Base-by-base conservation (phyloP, 2,329 filamentous ascomycete genomes). In the Polychaeton citri region DNA sequence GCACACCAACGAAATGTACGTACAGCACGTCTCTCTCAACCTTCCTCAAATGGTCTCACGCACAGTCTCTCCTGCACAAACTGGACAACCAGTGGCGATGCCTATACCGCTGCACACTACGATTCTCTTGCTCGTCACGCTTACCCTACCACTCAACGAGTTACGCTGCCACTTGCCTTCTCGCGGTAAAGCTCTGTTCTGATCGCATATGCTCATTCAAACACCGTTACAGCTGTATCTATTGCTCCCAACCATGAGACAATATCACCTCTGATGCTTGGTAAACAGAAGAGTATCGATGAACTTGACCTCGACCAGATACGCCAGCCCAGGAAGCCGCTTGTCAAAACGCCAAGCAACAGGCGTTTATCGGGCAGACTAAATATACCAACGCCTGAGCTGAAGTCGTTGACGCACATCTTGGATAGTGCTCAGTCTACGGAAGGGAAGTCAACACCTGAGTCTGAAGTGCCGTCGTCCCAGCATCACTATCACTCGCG, bases 181-280 rank as follows among this genome's bases (percentile, higher is more conserved):
- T n/a, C n/a, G n/a, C n/a, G n/a, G n/a, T n/a, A n/a, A n/a, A n/a
- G n/a, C n/a, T n/a, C n/a, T n/a, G n/a, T n/a, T n/a, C n/a, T n/a
- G n/a, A n/a, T n/a, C n/a, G n/a, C n/a, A n/a, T 13, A 30, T 16
- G 19, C 33, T 30, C 32, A 32, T 32, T 34, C 26, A 33, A 20
- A 17, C 10, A 19, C 10, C 26, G 8, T 31, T 24, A 31, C 46
- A 68, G 65, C 59, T 40, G 64, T 67, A 21, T 62, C 63, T 4
- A 66, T 66, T 43, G 61, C 59, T 34, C 46, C 45, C 31, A 55
- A 63, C 21, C 49, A 60, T 19, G 64, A 66, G 42, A 58, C 55
- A 32, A 64, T 66, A 32, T 68, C 65, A 16, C 64, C 65, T 24
- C 45, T 65, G 41, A 59, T 67, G 41, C 57, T 61, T 18, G 64